Conservation (phyloP, 2,329 filamentous ascomycete species). For the Fusarium ambrosium region DNA sequence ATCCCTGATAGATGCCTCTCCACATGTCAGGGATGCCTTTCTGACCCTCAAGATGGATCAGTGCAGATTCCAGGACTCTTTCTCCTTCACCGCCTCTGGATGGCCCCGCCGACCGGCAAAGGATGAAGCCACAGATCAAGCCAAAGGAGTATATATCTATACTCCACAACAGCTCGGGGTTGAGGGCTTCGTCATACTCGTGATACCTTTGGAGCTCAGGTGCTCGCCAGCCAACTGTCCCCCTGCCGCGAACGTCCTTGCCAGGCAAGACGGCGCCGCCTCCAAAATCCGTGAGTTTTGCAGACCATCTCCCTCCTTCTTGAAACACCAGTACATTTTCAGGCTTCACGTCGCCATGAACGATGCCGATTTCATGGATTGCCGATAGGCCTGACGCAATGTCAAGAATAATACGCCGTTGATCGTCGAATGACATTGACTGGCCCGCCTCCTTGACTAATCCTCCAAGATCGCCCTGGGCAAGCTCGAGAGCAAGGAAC, state of each 20-base stretch:
- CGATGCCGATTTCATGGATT: not conserved
- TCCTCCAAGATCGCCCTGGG: not conserved
- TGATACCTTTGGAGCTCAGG: not conserved
- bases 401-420: not conserved
- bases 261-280: not conserved
- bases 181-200: not conserved
- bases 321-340: not conserved
- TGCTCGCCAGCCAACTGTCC: not conserved
- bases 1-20: not conserved
- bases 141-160: not conserved
- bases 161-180: not conserved
- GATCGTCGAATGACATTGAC: not conserved
- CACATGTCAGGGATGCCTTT: not conserved
- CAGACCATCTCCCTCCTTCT: not conserved
- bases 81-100: not conserved
- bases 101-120: not conserved
- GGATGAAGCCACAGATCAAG: not conserved
- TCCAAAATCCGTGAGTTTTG: not conserved
- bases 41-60: not conserved
- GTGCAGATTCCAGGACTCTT: not conserved
- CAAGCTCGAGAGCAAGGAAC: not conserved
- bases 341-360: not conserved
- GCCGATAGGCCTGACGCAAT: not conserved
- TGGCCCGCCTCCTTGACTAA: not conserved
- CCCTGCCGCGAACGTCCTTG: not conserved